A percentile compares a stretch with the other conserved stretches of the same genome.
Conservation (phyloP, 2,329 filamentous ascomycete species). For the Metarhizium guizhouense region DNA sequence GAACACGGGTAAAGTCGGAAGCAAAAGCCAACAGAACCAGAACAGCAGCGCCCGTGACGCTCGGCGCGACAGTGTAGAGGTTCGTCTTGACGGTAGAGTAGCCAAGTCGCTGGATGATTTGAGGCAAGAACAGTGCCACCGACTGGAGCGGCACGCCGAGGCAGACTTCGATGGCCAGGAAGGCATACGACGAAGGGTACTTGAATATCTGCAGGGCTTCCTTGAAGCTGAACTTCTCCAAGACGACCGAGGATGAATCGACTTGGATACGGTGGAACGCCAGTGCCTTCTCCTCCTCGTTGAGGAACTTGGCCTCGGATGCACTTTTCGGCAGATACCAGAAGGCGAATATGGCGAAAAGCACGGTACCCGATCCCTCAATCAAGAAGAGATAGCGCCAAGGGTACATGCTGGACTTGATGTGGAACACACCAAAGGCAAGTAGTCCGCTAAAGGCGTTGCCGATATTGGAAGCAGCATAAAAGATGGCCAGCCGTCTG, state of each 20-base stretch:
- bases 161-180: conserved; percentile 47
- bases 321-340: conserved; percentile 61
- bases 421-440: conserved; percentile 40
- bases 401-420: conserved; percentile 26
- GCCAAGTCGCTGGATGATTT: conserved; percentile 42
- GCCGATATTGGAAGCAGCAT: conserved; percentile 67
- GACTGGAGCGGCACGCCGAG: conserved; percentile 51
- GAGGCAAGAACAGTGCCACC: conserved; percentile 44
- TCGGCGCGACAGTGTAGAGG: conserved; percentile 73
- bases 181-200: conserved; percentile 37
- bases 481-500: conserved; percentile 53
- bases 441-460: conserved; percentile 43
- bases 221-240: conserved; percentile 40
- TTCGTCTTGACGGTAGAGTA: conserved; percentile 54
- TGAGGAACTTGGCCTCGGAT: conserved; percentile 56
- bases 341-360: conserved; percentile 55
- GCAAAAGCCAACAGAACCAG: conserved; percentile 63
- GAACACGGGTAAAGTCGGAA: conserved; percentile 56
- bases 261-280: conserved; percentile 68
- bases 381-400: conserved; percentile 48
- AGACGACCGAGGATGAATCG: conserved; percentile 57
- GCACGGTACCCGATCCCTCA: conserved; percentile 47
- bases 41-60: conserved; percentile 64
- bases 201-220: conserved; percentile 44
- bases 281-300: conserved; percentile 54